phyloP scores from a whole-genome alignment of 306 rosid species.

The cucumber (Cucumis sativus) region DNA sequence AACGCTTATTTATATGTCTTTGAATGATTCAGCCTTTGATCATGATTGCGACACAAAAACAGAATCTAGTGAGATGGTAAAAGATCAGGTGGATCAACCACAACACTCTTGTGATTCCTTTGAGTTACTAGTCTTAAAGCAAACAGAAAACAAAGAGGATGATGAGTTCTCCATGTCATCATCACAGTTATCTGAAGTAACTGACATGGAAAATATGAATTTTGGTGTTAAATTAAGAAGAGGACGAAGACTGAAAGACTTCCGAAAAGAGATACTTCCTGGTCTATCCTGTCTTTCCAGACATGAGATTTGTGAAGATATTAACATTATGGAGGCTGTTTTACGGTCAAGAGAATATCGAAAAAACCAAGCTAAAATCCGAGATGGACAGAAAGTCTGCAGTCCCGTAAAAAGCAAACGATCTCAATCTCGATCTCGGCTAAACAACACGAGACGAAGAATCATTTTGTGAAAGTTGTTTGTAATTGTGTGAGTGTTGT shows the following conservation, averaged over 20 bases:
- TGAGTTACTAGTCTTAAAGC: constrained; percentile 30
- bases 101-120: constrained; percentile 30
- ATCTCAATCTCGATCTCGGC: constrained; percentile 15
- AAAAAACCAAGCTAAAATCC: constrained; percentile 23
- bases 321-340: constrained; percentile 41
- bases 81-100: constrained; percentile 16
- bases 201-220: constrained; percentile 14
- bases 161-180: constrained; percentile 27
- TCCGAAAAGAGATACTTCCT: constrained; percentile 53
- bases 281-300: constrained; percentile 45
- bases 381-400: constrained; percentile 28
- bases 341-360: constrained; percentile 50
- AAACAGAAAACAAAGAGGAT: constrained; percentile 22
- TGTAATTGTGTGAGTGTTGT: not conserved
- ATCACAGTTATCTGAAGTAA: constrained; percentile 19
- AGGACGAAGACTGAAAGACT: constrained; percentile 53
- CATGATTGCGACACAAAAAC: constrained; percentile 1
- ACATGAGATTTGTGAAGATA: constrained; percentile 44
- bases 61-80: constrained; percentile 9
- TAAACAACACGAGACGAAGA: constrained; percentile 16
- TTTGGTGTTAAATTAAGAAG: constrained; percentile 28
- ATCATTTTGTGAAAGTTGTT: constrained; percentile 2
- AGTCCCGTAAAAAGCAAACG: constrained; percentile 27
- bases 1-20: constrained; percentile 25
- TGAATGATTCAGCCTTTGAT: constrained; percentile 13